Conservation (phyloP, 768 basidiomycete genomes). For the Phaffia australis region DNA sequence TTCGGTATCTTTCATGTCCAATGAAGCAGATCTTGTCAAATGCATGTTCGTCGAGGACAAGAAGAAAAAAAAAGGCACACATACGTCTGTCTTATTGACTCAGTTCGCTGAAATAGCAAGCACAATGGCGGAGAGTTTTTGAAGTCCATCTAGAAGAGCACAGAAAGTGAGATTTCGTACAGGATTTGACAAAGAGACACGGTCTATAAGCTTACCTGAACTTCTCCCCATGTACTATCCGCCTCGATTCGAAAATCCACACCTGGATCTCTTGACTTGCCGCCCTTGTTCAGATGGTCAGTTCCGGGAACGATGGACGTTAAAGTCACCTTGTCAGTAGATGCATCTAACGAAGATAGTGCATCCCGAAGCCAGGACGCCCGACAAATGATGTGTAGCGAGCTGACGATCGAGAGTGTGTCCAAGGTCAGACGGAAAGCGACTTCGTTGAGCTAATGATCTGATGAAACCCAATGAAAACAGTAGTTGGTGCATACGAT, state of each 20-base stretch:
- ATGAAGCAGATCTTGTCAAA: background rate
- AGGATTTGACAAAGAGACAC: background rate
- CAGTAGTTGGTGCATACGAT: conserved; percentile 42
- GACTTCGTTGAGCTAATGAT: too few species aligned
- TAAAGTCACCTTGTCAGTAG: conserved; percentile 74
- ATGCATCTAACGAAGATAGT: conserved; percentile 77
- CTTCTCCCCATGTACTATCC: conserved; percentile 68
- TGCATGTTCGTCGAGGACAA: background rate
- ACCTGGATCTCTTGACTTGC: conserved; percentile 41
- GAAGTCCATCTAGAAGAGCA: conserved; percentile 71
- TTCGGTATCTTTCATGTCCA: conserved; percentile 7
- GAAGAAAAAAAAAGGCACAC: conserved; percentile 20
- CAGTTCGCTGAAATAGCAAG: conserved; percentile 73
- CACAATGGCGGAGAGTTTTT: conserved; percentile 84
- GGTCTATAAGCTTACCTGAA: conserved; percentile 50
- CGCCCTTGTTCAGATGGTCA: conserved; percentile 28
- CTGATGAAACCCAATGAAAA: background rate
- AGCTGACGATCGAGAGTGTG: conserved; percentile 39
- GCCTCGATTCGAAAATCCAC: conserved; percentile 67
- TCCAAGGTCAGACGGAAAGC: background rate
- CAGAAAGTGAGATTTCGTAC: background rate
- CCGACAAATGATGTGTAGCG: conserved; percentile 61
- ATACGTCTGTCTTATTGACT: conserved; percentile 60
- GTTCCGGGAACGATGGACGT: conserved; percentile 54
- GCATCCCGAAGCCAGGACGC: conserved; percentile 93